These are phyloP conservation scores for Eucalyptus sp. DNA, from an alignment of 345 rosid species.

Conservation along the genomic window DNA sequence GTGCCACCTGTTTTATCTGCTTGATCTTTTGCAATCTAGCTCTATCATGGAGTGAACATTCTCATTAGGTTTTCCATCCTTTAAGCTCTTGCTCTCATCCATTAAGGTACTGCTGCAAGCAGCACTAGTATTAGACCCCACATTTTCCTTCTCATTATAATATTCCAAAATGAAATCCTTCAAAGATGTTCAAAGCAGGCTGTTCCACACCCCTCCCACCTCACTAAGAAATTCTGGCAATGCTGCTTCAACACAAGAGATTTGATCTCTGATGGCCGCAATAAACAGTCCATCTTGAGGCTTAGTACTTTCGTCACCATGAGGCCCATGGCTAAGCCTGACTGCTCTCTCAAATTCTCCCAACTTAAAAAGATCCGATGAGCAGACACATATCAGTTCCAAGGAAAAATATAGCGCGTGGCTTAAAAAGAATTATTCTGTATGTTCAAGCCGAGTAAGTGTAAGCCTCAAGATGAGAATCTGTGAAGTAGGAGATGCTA, in stretches of 20 bases:
- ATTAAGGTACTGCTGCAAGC: slow-evolving; percentile 13
- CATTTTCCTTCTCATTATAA: slow-evolving; percentile 7
- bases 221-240: slow-evolving; percentile 23
- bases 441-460: background rate
- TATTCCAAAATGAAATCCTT: slow-evolving; percentile 11
- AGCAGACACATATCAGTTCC: background rate
- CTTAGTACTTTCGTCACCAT: slow-evolving; percentile 28
- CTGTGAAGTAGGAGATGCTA: background rate
- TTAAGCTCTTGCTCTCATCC: background rate
- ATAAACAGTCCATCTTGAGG: slow-evolving; percentile 63
- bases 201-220: slow-evolving; percentile 2
- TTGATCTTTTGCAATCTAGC: slow-evolving; percentile 17
- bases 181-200: slow-evolving; percentile 11
- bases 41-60: slow-evolving; percentile 20
- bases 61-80: slow-evolving; percentile 12
- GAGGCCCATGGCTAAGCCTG: slow-evolving; percentile 39
- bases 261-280: slow-evolving; percentile 59
- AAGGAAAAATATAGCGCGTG: background rate
- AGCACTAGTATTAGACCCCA: slow-evolving; percentile 6
- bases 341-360: slow-evolving; percentile 82
- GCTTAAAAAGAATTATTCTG: background rate
- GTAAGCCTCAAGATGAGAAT: background rate
- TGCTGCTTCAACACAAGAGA: slow-evolving; percentile 44
- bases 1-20: slow-evolving; percentile 24
- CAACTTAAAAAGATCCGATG: slow-evolving; percentile 13